Evolutionary conservation across 2,329 filamentous ascomycete species (phyloP).

Genomic region (Curvularia sp.): DNA sequence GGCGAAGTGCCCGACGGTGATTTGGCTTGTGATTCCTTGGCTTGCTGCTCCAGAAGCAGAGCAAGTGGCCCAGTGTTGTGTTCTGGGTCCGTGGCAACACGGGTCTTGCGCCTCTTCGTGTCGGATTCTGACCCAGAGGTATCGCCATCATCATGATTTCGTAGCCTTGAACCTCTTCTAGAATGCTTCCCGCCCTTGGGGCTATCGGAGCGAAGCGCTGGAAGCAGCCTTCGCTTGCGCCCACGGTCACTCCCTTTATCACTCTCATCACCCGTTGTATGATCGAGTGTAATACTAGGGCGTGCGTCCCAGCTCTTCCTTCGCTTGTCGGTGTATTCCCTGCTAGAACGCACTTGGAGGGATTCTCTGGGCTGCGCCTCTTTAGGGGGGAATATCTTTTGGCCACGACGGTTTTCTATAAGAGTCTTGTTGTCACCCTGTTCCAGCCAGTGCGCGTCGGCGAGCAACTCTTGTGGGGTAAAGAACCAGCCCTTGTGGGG

Average conservation of each 20-base stretch:
- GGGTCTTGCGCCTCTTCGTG: constrained; percentile 58
- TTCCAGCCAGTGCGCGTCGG: constrained; percentile 91
- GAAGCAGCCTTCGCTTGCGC: constrained; percentile 44
- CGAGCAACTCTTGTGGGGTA: constrained; percentile 82
- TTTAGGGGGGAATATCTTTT: constrained; percentile 66
- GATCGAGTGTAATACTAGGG: constrained; percentile 35
- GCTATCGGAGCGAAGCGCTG: constrained; percentile 44
- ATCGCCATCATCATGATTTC: constrained; percentile 39
- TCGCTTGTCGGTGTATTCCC: constrained; percentile 44
- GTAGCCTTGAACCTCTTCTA: constrained; percentile 38
- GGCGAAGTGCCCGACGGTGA: constrained; percentile 52
- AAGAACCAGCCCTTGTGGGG: constrained; percentile 85
- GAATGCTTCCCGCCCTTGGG: constrained; percentile 40
- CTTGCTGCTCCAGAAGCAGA: constrained; percentile 55
- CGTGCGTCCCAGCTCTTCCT: constrained; percentile 45
- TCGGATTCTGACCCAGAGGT: constrained; percentile 55
- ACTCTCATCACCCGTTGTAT: constrained; percentile 46
- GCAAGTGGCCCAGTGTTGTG: constrained; percentile 57
- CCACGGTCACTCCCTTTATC: constrained; percentile 48
- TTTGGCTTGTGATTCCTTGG: constrained; percentile 43
- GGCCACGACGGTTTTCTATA: constrained; percentile 80
- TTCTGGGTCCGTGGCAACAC: constrained; percentile 55
- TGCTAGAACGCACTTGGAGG: constrained; percentile 42
- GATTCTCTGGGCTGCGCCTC: constrained; percentile 37
- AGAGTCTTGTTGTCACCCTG: constrained; percentile 78